These are phyloP conservation scores for Diutina siamensis DNA, from an alignment of 1,139 yeast species.

Conservation along the genomic window DNA sequence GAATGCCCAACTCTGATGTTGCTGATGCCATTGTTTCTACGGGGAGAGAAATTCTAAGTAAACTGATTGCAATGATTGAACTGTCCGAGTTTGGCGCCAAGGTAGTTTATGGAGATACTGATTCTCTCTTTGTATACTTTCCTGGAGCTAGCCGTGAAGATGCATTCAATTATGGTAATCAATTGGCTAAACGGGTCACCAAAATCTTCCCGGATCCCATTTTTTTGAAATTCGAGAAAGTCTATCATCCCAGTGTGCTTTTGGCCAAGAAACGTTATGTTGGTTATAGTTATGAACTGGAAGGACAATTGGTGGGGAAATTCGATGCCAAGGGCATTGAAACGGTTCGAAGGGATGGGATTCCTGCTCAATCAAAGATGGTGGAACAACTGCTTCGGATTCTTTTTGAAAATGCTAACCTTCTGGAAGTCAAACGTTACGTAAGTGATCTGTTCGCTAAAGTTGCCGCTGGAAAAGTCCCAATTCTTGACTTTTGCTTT, in stretches of 20 bases:
- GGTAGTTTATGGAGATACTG: slow-evolving; percentile 96
- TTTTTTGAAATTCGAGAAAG: slow-evolving; percentile 79
- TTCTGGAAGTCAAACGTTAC: slow-evolving; percentile 58
- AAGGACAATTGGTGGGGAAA: slow-evolving; percentile 41
- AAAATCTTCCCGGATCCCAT: slow-evolving; percentile 71
- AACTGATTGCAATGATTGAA: slow-evolving; percentile 63
- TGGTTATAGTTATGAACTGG: slow-evolving; percentile 61
- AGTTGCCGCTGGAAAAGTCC: slow-evolving; percentile 47
- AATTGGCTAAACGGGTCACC: slow-evolving; percentile 56
- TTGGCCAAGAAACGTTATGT: slow-evolving; percentile 85
- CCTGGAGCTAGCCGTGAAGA: slow-evolving; percentile 73
- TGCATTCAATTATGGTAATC: slow-evolving; percentile 66
- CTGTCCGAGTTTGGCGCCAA: slow-evolving; percentile 67
- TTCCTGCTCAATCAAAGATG: slow-evolving; percentile 82
- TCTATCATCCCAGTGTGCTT: slow-evolving; percentile 75
- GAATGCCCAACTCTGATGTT: slow-evolving; percentile 94
- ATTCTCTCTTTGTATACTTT: slow-evolving; percentile 78
- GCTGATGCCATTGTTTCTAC: slow-evolving; percentile 92
- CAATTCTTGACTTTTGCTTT: slow-evolving; percentile 78
- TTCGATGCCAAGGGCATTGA: slow-evolving; percentile 97
- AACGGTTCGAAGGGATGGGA: slow-evolving; percentile 87
- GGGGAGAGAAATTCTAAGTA: slow-evolving; percentile 72
- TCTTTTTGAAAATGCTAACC: slow-evolving; percentile 61
- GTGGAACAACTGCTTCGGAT: slow-evolving; percentile 58
- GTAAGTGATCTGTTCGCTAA: slow-evolving; percentile 55